Percentiles rank a stretch among this genome's conserved stretches.
Conservation (phyloP, 192 early-diverging fungal genomes). For the Gaertneriomyces sp. region DNA sequence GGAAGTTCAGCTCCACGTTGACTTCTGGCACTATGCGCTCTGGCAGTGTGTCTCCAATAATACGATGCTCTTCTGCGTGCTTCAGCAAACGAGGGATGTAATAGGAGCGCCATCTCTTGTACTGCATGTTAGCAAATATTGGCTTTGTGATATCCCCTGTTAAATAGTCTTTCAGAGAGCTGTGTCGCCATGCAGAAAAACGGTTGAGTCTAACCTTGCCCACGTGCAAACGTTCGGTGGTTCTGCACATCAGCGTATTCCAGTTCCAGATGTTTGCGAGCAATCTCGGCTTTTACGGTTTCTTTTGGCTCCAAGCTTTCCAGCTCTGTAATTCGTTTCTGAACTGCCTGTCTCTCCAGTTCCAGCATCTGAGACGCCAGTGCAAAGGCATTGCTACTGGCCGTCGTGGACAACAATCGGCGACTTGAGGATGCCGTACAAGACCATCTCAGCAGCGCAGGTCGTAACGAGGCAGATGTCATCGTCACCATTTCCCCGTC, state of each 20-base stretch:
- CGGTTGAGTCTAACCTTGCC: slow-evolving; percentile 3
- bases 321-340: slow-evolving; percentile 9
- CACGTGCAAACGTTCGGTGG: slow-evolving; percentile 15
- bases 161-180: background rate
- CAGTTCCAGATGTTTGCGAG: slow-evolving; percentile 10
- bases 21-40: slow-evolving; percentile 21
- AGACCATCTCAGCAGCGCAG: too few relatives aligned
- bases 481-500: too few relatives aligned
- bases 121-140: slow-evolving; percentile 38
- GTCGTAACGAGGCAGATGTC: too few relatives aligned
- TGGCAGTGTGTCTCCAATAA: slow-evolving; percentile 40
- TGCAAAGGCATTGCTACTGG: background rate
- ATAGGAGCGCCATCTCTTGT: slow-evolving; percentile 26
- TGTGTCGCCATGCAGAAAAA: background rate
- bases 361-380: slow-evolving; percentile 4
- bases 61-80: slow-evolving; percentile 13
- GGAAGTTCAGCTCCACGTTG: slow-evolving; percentile 48
- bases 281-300: background rate
- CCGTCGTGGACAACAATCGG: background rate
- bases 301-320: background rate
- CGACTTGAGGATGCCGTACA: background rate
- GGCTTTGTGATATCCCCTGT: slow-evolving; percentile 22
- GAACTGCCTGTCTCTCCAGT: background rate
- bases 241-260: slow-evolving; percentile 23
- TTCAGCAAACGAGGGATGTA: slow-evolving; percentile 31